These are phyloP conservation scores for Macrolepiota albuminosa DNA, from an alignment of 768 basidiomycete genomes.

Conservation along the genomic window DNA sequence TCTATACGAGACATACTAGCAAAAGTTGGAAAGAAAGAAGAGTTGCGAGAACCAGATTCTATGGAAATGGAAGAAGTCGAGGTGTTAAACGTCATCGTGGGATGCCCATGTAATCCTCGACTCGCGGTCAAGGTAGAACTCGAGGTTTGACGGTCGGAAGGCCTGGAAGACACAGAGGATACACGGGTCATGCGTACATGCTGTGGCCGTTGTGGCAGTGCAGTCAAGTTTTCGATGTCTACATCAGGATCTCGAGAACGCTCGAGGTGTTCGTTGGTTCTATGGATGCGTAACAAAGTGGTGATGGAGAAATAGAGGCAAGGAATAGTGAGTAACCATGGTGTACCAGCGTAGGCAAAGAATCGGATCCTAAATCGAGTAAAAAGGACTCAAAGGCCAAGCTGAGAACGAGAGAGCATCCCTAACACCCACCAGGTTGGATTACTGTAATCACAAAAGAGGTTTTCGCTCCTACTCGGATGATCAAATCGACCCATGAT, in stretches of 20 bases:
- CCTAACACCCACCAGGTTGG: constrained; percentile 48
- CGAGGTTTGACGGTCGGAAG: constrained; percentile 18
- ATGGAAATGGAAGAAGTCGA: constrained; percentile 11
- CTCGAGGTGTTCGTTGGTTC: constrained; percentile 32
- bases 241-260: constrained; percentile 29
- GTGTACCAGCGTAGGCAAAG: constrained; percentile 56
- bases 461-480: constrained; percentile 41
- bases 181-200: constrained; percentile 8
- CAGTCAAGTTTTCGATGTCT: constrained; percentile 13
- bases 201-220: constrained; percentile 14
- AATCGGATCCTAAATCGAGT: constrained; percentile 48
- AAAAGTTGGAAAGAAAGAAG: constrained; percentile 31
- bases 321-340: constrained; percentile 48
- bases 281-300: constrained; percentile 32
- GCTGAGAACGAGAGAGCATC: background rate
- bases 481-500: constrained; percentile 33
- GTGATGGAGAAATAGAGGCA: constrained; percentile 44
- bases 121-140: constrained; percentile 16
- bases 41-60: constrained; percentile 22
- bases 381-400: background rate
- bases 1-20: constrained; percentile 17
- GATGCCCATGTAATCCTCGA: constrained; percentile 15
- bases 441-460: constrained; percentile 56
- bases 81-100: constrained; percentile 10
- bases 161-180: constrained; percentile 9